Evolutionary conservation across 768 basidiomycete genomes (phyloP), one percentile per base, ranked within the genome.

Genomic region (Coprinellus micaceus): DNA sequence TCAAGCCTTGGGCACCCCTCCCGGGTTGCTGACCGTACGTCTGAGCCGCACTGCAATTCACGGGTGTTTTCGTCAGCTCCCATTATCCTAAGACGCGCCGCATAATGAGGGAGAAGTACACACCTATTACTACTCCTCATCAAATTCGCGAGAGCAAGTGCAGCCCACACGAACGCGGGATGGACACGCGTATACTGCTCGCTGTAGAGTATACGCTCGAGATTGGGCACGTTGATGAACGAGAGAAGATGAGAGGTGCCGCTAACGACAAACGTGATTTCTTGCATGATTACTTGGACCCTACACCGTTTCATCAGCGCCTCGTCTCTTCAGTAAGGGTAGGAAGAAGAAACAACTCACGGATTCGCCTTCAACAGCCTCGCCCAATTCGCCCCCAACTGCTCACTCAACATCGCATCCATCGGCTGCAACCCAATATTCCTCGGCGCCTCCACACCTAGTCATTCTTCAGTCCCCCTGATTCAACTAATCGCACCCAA

Each of bases 61-160:
- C n/a, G n/a, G n/a, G n/a, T n/a, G n/a, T n/a, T n/a, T n/a, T n/a
- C n/a, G n/a, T n/a, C n/a, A n/a, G n/a, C n/a, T n/a, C n/a, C n/a
- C n/a, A n/a, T n/a, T n/a, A n/a, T n/a, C n/a, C n/a, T n/a, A n/a
- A n/a, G n/a, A n/a, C n/a, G n/a, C n/a, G n/a, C n/a, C n/a, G n/a
- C n/a, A n/a, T n/a, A n/a, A n/a, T n/a, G n/a, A n/a, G n/a, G n/a
- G n/a, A n/a, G n/a, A n/a, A n/a, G n/a, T n/a, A n/a, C n/a, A n/a
- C n/a, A n/a, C n/a, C n/a, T n/a, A n/a, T n/a, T n/a, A 61, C 85
- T 82, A 64, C 88, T 89, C 1, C 81, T 80, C 79, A 89, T 84
- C 12, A 92, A 75, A 30, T 76, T 83, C 0, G 87, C 81, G 72
- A 91, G 76, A 1, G 90, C 90, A 29, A 91, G 73, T 6, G 77